These are phyloP conservation scores for Chrysoporthe deuterocubensis DNA, from an alignment of 2,329 filamentous ascomycete species.

Conservation along the genomic window DNA sequence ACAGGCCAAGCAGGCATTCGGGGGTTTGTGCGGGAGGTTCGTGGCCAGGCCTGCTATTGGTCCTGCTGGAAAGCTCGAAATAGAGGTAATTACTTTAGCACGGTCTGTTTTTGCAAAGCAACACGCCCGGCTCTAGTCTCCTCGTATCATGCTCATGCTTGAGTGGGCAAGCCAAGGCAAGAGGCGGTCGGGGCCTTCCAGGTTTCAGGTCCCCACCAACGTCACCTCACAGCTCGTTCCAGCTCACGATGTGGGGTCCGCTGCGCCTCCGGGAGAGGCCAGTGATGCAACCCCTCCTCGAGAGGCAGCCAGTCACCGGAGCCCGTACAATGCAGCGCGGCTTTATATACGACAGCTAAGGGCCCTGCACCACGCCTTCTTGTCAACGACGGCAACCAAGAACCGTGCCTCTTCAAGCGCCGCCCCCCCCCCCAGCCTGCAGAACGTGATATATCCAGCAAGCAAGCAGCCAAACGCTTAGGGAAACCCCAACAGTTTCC, in stretches of 20 bases:
- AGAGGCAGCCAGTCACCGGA: constrained; percentile 16
- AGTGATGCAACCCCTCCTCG: neutral
- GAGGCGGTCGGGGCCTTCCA: constrained; percentile 9
- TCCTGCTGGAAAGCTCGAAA: neutral
- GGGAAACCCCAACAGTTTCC: no score
- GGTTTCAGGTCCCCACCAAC: constrained; percentile 11
- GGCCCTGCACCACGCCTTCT: neutral
- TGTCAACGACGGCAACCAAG: neutral
- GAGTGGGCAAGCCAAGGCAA: neutral
- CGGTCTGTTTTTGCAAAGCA: neutral
- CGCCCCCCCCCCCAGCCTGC: neutral
- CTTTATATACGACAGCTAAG: neutral
- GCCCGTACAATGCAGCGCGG: constrained; percentile 2
- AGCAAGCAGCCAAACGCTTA: neutral
- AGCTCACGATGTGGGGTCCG: neutral
- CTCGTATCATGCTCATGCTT: neutral
- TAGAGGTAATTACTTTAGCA: neutral
- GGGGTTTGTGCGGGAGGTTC: neutral
- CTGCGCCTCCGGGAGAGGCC: constrained; percentile 5
- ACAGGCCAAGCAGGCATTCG: neutral
- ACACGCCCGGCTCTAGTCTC: neutral
- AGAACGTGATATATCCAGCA: neutral
- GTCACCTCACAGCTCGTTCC: constrained; percentile 17
- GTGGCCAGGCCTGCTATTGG: neutral
- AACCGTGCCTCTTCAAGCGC: neutral